phyloP scores from a whole-genome alignment of 192 early-diverging fungal genomes.

The Ramicandelaber brevisporus region DNA sequence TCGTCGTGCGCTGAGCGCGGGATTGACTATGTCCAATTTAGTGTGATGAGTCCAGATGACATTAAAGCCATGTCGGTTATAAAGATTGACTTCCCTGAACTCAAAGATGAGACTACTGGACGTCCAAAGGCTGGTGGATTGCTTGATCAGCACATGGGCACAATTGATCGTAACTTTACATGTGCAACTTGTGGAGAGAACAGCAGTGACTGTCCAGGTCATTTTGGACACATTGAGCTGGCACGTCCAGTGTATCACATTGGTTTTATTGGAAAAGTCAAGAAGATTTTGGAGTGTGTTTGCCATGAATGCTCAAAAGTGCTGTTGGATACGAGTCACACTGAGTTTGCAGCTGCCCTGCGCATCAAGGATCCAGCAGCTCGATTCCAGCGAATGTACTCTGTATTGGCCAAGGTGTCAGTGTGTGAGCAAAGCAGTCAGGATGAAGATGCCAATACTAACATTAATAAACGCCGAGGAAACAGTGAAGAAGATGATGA shows the following conservation, averaged over 20 bases:
- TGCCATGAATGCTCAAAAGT: constrained; percentile 86
- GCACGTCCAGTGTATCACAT: constrained; percentile 87
- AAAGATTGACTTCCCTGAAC: constrained; percentile 73
- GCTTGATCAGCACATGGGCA: constrained; percentile 84
- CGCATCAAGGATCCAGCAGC: constrained; percentile 37
- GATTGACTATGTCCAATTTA: constrained; percentile 84
- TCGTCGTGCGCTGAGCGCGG: constrained; percentile 60
- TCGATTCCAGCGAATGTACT: constrained; percentile 68
- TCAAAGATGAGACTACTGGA: constrained; percentile 57
- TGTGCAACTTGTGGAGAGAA: constrained; percentile 88
- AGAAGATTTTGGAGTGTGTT: constrained; percentile 92
- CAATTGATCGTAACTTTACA: constrained; percentile 90
- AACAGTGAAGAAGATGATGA: constrained; percentile 3
- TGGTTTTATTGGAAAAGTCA: constrained; percentile 79
- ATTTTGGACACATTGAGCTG: constrained; percentile 94
- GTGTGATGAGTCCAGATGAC: constrained; percentile 85
- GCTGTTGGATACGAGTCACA: constrained; percentile 54
- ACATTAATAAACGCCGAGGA: constrained; percentile 9
- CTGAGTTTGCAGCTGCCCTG: constrained; percentile 32
- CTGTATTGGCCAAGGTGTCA: constrained; percentile 57
- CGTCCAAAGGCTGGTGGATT: constrained; percentile 70
- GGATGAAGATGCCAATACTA: constrained; percentile 26
- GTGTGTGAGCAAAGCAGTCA: constrained; percentile 47
- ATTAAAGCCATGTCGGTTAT: constrained; percentile 94
- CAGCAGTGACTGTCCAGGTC: constrained; percentile 89